A percentile compares a stretch with the other conserved stretches of the same genome.
Conservation (phyloP, 2,329 filamentous ascomycete species). For the Monosporascus sp. region DNA sequence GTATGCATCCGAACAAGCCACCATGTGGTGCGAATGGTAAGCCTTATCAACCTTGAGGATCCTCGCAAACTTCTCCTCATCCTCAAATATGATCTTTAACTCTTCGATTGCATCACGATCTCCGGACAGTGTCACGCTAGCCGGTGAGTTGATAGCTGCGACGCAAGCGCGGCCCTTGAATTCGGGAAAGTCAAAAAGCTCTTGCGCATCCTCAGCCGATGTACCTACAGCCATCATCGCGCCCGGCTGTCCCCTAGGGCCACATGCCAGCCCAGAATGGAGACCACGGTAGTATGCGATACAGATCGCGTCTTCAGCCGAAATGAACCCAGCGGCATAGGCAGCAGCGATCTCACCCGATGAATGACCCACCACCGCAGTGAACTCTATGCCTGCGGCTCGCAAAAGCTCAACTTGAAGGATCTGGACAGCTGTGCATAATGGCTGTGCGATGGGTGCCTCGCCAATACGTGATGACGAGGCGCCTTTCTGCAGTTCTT, state of each 20-base stretch:
- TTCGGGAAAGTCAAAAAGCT: conserved; percentile 5
- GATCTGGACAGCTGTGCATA: conserved; percentile 36
- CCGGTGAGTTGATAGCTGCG: conserved; percentile 14
- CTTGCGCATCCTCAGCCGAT: conserved; percentile 12
- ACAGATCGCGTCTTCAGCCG: conserved; percentile 21
- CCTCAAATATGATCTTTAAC: conserved; percentile 4
- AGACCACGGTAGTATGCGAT: conserved; percentile 29
- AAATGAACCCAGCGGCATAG: conserved; percentile 14
- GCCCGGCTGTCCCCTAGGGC: conserved; percentile 15
- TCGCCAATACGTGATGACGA: conserved; percentile 7
- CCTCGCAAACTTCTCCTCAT: conserved; percentile 12
- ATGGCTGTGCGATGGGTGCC: conserved; percentile 15
- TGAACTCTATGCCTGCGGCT: conserved; percentile 13
- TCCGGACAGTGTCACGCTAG: conserved; percentile 12
- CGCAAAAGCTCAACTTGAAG: conserved; percentile 29
- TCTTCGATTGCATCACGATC: conserved; percentile 11
- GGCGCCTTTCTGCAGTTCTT: conserved; percentile 7
- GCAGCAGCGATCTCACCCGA: conserved; percentile 22
- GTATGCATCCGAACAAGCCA: neutral
- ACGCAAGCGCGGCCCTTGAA: conserved; percentile 8
- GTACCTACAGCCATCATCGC: conserved; percentile 37
- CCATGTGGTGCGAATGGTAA: conserved; percentile 17
- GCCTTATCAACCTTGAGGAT: conserved; percentile 11
- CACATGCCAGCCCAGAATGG: conserved; percentile 10
- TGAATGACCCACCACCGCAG: conserved; percentile 23